Base-by-base conservation (phyloP, 169 alveolate species). In the Theileria sp. region DNA sequence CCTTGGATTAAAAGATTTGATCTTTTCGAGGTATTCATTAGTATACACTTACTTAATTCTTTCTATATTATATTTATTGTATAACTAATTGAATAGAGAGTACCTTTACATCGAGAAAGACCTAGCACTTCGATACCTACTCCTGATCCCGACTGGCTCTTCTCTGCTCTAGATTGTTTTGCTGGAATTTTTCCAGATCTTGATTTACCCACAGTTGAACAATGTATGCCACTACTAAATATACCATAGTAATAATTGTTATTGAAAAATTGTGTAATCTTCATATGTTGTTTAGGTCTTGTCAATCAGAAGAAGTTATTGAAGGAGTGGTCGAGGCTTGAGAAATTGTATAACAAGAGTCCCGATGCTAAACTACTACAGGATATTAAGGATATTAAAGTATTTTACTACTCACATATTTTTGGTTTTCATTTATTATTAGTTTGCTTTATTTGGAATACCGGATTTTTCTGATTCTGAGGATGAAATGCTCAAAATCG, bases 151-250 rank as follows among this genome's bases (percentile, higher is more conserved):
- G 94, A 91, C 56, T 77, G 80, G 87, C 82, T 66, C 10, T 58
- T 91, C 15, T 89, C 94, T 0, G 94, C 94, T 5, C 49, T 88
- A 23, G 91, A 92, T 64, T 83, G 66, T 76, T 87, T 91, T 66
- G 87, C 72, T 3, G 94, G 94, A 3, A 83, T 80, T 75, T 77
- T 76, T 79, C 87, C 79, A 23, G 4, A 72, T 56, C 30, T 25
- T 34, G 65, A 80, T 21, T 64, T 64, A 38, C 23, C 74, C 50
- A 38, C 82, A 62, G 75, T 34, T 51, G 49, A 68, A 75, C 23
- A 86, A 80, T 51, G 58, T 86, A 26, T 78, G 71, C n/a, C 69
- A 80, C 83, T 10, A 61, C n/a, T 30, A 3, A 61, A 36, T 36
- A 36, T 36, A n/a, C n/a, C n/a, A n/a, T n/a, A n/a, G n/a, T n/a